phyloP scores from a whole-genome alignment of 169 alveolate species.

The Plasmodium ovale region DNA sequence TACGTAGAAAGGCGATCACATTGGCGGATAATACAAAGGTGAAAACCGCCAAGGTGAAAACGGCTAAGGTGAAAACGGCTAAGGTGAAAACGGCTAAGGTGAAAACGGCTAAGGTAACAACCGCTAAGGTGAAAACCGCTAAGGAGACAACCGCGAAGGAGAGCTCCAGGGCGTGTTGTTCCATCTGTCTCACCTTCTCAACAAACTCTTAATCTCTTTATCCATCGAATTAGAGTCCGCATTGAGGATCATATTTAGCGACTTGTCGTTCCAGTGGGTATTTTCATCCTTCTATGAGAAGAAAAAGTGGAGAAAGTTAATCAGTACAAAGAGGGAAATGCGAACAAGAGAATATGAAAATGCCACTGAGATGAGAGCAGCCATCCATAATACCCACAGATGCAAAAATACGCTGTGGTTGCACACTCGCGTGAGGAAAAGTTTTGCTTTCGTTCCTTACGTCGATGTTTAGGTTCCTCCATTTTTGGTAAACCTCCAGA shows the following conservation, averaged over 20 bases:
- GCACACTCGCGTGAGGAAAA: neutral
- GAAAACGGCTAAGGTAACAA: neutral
- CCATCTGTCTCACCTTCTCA: constrained; percentile 23
- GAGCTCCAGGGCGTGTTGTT: neutral
- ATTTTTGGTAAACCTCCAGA: constrained; percentile 59
- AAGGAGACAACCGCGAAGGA: neutral
- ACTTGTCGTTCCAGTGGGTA: constrained; percentile 48
- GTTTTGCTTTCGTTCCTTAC: neutral
- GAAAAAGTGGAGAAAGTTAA: neutral
- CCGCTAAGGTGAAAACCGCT: neutral
- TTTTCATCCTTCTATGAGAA: constrained; percentile 51
- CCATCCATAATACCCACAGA: too few relatives aligned
- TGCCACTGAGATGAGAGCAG: neutral
- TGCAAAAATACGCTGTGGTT: neutral
- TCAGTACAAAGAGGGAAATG: neutral
- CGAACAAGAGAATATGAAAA: neutral
- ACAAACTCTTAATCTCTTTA: constrained; percentile 36
- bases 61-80: neutral
- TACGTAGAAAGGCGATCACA: too few relatives aligned
- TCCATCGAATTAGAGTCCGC: constrained; percentile 66
- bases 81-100: too few relatives aligned
- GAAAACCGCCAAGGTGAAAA: neutral
- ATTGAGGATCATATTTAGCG: constrained; percentile 28
- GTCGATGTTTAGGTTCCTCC: constrained; percentile 60
- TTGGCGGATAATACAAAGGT: neutral